Conservation (phyloP, 1,284 basidiomycete genomes). For the Heterobasidion occidentale region DNA sequence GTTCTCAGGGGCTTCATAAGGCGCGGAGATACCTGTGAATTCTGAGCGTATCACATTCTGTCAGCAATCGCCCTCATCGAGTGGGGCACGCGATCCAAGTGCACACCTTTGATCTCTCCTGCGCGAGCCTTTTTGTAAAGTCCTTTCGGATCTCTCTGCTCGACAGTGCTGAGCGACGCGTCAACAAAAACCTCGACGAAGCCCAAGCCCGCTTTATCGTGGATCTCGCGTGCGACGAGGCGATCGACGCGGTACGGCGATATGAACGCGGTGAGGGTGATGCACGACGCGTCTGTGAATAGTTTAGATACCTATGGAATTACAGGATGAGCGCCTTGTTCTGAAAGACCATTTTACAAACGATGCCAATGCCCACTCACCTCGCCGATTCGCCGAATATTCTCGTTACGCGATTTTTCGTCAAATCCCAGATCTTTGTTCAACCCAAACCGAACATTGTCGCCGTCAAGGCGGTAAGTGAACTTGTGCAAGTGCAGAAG, state of each 20-base stretch:
- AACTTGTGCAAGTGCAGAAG: constrained; percentile 84
- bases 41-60: constrained; percentile 40
- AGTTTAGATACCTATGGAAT: constrained; percentile 78
- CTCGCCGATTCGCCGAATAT: constrained; percentile 97
- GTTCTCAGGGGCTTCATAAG: constrained; percentile 84
- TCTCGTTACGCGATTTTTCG: constrained; percentile 92
- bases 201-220: constrained; percentile 63
- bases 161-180: constrained; percentile 84
- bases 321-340: background rate
- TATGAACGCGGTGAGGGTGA: constrained; percentile 95
- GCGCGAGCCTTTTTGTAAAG: constrained; percentile 95
- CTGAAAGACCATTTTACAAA: background rate
- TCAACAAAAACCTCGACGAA: constrained; percentile 97
- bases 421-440: constrained; percentile 99
- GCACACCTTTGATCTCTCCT: constrained; percentile 89
- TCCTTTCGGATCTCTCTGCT: constrained; percentile 94
- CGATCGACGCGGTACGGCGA: constrained; percentile 94
- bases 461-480: constrained; percentile 91
- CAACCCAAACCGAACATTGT: constrained; percentile 94
- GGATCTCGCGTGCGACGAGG: constrained; percentile 76
- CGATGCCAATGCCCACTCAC: constrained; percentile 30
- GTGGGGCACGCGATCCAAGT: background rate
- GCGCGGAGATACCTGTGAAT: constrained; percentile 96
- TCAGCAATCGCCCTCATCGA: background rate
- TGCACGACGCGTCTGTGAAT: constrained; percentile 83